phyloP scores from a whole-genome alignment of 257 asterid genomes.

The Jacaranda copaia region DNA sequence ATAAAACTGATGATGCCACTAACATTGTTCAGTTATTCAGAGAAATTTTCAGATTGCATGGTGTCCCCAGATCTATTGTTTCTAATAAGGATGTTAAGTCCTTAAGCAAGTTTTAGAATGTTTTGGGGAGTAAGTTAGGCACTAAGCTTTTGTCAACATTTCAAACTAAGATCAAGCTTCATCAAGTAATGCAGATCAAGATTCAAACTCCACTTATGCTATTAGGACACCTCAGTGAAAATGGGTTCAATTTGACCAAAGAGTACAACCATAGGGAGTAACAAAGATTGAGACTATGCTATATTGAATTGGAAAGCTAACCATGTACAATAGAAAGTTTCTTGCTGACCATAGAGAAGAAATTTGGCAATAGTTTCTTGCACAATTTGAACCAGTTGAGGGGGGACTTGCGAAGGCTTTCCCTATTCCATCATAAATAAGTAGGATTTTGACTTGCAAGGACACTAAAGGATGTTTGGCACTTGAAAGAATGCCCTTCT shows the following conservation, averaged over 20 bases:
- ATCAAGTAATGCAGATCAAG: constrained; percentile 88
- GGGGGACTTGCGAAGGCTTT: constrained; percentile 33
- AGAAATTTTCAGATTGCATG: too few relatives aligned
- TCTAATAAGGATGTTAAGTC: too few relatives aligned
- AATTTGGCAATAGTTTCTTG: constrained; percentile 77
- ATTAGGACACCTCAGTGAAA: constrained; percentile 64
- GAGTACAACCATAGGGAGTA: constrained; percentile 19
- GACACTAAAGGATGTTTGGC: too few relatives aligned
- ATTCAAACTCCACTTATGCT: constrained; percentile 93
- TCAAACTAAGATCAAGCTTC: constrained; percentile 84
- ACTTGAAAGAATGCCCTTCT: too few relatives aligned
- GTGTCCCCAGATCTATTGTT: too few relatives aligned
- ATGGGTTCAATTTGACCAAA: constrained; percentile 68
- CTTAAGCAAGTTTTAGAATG: too few relatives aligned
- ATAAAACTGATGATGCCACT: too few relatives aligned
- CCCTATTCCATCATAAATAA: constrained; percentile 40
- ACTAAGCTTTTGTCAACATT: constrained; percentile 87
- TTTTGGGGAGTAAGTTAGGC: too few relatives aligned
- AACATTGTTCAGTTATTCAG: too few relatives aligned
- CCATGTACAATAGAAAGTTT: constrained; percentile 8
- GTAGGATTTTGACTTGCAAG: constrained; percentile 33
- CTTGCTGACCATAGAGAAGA: constrained; percentile 64
- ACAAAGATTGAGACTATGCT: not conserved
- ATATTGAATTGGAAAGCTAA: constrained; percentile 20
- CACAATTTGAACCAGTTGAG: constrained; percentile 63